phyloP scores from a whole-genome alignment of 176 grass and related monocot genomes.

The Themeda triandra region DNA sequence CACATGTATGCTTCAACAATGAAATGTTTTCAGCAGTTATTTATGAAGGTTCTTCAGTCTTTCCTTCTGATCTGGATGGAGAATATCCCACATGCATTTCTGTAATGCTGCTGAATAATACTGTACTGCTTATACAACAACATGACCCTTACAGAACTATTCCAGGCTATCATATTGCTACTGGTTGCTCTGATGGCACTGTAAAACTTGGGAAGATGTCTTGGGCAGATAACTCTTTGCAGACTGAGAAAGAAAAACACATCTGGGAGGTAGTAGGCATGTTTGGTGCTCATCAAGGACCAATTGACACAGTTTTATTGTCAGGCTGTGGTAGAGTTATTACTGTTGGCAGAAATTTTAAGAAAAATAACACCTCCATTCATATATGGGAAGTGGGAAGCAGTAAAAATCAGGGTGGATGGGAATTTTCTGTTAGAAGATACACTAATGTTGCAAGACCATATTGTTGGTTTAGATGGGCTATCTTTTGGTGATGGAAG shows the following conservation, averaged over 20 bases:
- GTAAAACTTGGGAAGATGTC: slow-evolving; percentile 77
- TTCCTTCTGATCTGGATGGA: slow-evolving; percentile 43
- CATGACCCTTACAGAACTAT: slow-evolving; percentile 35
- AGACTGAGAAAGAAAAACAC: slow-evolving; percentile 39
- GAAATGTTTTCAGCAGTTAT: slow-evolving; percentile 49
- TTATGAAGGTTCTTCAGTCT: slow-evolving; percentile 53
- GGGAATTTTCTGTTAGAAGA: slow-evolving; percentile 80
- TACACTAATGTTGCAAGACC: slow-evolving; percentile 46
- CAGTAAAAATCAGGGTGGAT: slow-evolving; percentile 51
- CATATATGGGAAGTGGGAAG: slow-evolving; percentile 94
- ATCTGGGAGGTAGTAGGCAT: slow-evolving; percentile 75
- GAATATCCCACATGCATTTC: slow-evolving; percentile 59
- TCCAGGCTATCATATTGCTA: slow-evolving; percentile 74
- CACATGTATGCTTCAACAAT: slow-evolving; percentile 40
- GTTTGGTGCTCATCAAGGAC: slow-evolving; percentile 59
- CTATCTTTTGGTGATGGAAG: slow-evolving; percentile 75
- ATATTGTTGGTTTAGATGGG: slow-evolving; percentile 75
- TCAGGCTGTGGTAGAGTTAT: slow-evolving; percentile 77
- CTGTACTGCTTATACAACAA: slow-evolving; percentile 49
- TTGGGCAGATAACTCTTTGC: slow-evolving; percentile 30
- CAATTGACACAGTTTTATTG: slow-evolving; percentile 53
- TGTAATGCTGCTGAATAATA: slow-evolving; percentile 44
- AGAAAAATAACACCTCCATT: slow-evolving; percentile 40
- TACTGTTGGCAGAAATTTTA: slow-evolving; percentile 49
- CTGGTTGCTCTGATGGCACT: slow-evolving; percentile 72